These are phyloP conservation scores for Phyllachora maydis DNA, from an alignment of 2,329 filamentous ascomycete genomes.

Conservation along the genomic window DNA sequence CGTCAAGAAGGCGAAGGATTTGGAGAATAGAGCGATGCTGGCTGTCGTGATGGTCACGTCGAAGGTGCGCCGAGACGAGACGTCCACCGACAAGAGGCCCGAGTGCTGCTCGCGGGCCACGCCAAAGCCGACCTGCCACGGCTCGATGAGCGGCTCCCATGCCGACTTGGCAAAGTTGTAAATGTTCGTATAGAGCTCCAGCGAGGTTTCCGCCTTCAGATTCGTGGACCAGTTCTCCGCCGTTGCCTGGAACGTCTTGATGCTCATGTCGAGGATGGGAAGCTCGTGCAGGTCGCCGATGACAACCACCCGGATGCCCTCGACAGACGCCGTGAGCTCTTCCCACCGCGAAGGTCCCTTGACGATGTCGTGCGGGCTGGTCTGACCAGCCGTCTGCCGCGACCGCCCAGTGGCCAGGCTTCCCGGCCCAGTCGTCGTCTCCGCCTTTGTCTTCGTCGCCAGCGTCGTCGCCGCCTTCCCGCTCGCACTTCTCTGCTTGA, in stretches of 20 bases:
- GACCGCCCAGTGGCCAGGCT: slow-evolving; percentile 4
- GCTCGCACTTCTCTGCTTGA: slow-evolving; percentile 35
- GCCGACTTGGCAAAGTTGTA: slow-evolving; percentile 99
- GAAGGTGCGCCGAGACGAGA: slow-evolving; percentile 75
- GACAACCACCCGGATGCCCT: slow-evolving; percentile 77
- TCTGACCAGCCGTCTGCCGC: slow-evolving; percentile 3
- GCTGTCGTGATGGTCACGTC: slow-evolving; percentile 87
- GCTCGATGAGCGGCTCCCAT: slow-evolving; percentile 92
- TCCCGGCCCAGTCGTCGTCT: slow-evolving; percentile 7
- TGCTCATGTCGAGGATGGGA: slow-evolving; percentile 79
- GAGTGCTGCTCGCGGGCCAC: slow-evolving; percentile 59
- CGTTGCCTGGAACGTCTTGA: slow-evolving; percentile 72
- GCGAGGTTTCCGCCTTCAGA: slow-evolving; percentile 69
- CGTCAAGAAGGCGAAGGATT: slow-evolving; percentile 77
- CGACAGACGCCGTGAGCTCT: slow-evolving; percentile 67
- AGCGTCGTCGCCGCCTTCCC: slow-evolving; percentile 32
- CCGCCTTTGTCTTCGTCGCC: slow-evolving; percentile 17
- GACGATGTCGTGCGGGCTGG: slow-evolving; percentile 12
- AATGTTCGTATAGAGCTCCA: slow-evolving; percentile 88
- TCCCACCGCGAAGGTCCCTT: slow-evolving; percentile 28
- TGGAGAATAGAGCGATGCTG: slow-evolving; percentile 80
- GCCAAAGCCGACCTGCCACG: slow-evolving; percentile 87
- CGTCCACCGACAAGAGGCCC: slow-evolving; percentile 61
- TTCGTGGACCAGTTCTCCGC: slow-evolving; percentile 83
- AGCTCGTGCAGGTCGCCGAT: slow-evolving; percentile 94